Evolutionary conservation across 495 filamentous ascomycete genomes (phyloP).

Genomic region (Podospora pseudoanserina): DNA sequence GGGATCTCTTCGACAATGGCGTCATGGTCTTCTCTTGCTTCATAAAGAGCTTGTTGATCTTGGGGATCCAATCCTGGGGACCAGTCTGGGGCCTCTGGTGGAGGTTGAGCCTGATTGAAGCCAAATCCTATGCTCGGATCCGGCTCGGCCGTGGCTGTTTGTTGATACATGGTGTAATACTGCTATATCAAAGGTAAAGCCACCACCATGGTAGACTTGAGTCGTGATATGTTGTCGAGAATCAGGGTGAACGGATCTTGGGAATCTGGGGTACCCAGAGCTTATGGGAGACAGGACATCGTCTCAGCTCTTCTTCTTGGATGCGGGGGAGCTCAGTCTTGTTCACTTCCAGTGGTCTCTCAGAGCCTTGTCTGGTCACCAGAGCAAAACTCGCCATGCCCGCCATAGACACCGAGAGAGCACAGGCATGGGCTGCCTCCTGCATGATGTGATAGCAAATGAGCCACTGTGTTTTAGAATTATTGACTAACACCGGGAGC

Average conservation of each 20-base stretch:
- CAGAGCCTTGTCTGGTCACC: neutral
- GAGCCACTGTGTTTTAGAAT: neutral
- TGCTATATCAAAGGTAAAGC: too few relatives aligned
- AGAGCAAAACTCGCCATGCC: neutral
- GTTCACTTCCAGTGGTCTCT: neutral
- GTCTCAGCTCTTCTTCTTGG: too few relatives aligned
- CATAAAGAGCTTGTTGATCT: conserved; percentile 16
- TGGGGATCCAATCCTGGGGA: conserved; percentile 14
- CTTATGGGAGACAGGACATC: too few relatives aligned
- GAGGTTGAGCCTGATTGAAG: neutral
- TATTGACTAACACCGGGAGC: neutral
- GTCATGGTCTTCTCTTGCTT: conserved; percentile 13
- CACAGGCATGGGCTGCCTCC: neutral
- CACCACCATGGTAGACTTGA: too few relatives aligned
- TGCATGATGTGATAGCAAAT: neutral
- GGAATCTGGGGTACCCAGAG: neutral
- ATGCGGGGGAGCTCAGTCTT: neutral
- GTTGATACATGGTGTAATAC: neutral
- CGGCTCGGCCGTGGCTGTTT: neutral
- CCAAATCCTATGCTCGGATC: neutral
- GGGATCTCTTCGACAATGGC: conserved; percentile 24
- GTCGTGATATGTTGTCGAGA: too few relatives aligned
- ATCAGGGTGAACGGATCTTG: neutral
- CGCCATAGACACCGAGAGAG: neutral
- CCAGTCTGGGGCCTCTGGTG: conserved; percentile 8